Base-by-base conservation (phyloP, 176 grass and related monocot species). In the Alloteropsis semialata region DNA sequence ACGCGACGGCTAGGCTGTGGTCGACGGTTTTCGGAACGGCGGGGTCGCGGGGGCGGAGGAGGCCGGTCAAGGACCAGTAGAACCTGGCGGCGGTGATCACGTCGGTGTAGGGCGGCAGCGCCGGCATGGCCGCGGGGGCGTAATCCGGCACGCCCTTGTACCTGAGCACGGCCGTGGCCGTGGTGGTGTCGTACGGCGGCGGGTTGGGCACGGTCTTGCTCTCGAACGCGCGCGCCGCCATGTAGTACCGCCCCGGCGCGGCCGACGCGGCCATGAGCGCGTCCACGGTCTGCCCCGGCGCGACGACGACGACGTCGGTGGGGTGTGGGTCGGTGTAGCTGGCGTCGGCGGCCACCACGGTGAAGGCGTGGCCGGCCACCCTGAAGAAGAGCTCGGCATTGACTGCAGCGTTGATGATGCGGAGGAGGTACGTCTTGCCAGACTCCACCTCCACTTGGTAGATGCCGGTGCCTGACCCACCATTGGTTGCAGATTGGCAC, bases 381-480 rank as follows among this genome's bases (percentile, higher is more conserved):
- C 58, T 77, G 75, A 92, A 96, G 90, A 96, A 96, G 79, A 86
- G 74, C 58, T 97, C 87, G 5, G 81, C 69, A 16, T 88, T 81
- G 86, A 91, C 75, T 24, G 94, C 94, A 5, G 88, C 83, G 59
- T 93, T 97, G 83, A 97, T 87, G 78, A 92, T 69, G 39, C 93
- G 69, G 33, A 91, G 84, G 16, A 92, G 59, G 69, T 92, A 92
- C 3, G 84, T 89, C 55, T 87, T 86, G 29, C 84, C 91, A 16
- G 27, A 5, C 51, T 87, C 42, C 41, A 93, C 87, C 76, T 93
- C 37, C 34, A 87, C 16, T 25, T 87, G 43, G 84, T 67, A 90
- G 14, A 58, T 79, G 17, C 86, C 84, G 76, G 65, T 53, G 43
- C 77, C 37, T 18, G 34, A 41, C n/a, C 4, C n/a, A n/a, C n/a